Evolutionary conservation across 106 monocot species (phyloP), one percentile per base, ranked within the genome.

Genomic region (Dioscorea dumetorum): DNA sequence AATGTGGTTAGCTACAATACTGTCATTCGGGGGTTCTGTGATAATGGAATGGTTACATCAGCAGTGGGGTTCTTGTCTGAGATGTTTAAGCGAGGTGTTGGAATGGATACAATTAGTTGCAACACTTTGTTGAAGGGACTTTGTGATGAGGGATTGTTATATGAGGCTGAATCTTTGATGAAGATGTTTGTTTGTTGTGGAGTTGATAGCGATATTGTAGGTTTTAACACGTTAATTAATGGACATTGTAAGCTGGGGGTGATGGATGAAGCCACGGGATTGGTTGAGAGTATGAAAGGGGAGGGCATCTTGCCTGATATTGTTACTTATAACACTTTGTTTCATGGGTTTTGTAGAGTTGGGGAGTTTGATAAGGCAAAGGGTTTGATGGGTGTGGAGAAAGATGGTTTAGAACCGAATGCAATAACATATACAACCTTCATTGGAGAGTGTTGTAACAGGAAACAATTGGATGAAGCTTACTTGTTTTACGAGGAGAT

Each of bases 201-300:
- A 11, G 23, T 80, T n/a, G 48, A 9, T 8, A 66, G 64, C 60
- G 97, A 92, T 79, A 24, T 87, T 22, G 22, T 87, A 49, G 92
- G 92, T 48, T 90, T 72, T 60, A 97, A 97, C 56, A 84, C 84
- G 13, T 64, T 97, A 64, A 78, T 92, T 49, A 78, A 89, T 71
- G 92, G 89, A 8, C 78, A 87, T 64, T 97, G 86, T 57, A 97
- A 89, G 70, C 58, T 79, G 3, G 82, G 84, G 34, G 58, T 22
- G 31, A 72, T 89, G 67, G 53, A 53, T 33, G 54, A 33, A 14
- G 95, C 92, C 41, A 19, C 24, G 21, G 62, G 12, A 6, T 48
- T 87, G 61, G 67, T 81, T 61, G 82, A 81, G 52, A 76, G 50
- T 0, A 89, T 92, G 97, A 92, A 58, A 41, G 63, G 64, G 24